phyloP scores from a whole-genome alignment of 2,329 filamentous ascomycete species.

The Mollisia scopiformis region DNA sequence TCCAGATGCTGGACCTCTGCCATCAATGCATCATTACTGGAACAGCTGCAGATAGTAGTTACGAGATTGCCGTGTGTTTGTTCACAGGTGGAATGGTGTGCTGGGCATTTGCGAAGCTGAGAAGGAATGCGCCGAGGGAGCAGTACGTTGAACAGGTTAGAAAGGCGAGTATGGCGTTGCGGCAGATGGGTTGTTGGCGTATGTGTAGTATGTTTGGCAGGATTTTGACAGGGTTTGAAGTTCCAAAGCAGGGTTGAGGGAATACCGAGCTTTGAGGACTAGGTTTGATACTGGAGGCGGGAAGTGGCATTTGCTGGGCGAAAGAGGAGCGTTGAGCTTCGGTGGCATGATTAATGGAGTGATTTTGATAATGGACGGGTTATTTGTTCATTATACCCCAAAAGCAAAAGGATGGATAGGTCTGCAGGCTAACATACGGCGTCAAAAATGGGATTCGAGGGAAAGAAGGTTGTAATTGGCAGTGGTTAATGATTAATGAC shows the following conservation, averaged over 20 bases:
- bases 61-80: slow-evolving; percentile 30
- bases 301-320: neutral
- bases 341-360: neutral
- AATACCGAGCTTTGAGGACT: neutral
- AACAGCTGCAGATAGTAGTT: slow-evolving; percentile 21
- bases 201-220: slow-evolving; percentile 33
- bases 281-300: neutral
- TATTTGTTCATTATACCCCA: neutral
- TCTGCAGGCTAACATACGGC: neutral
- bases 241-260: neutral
- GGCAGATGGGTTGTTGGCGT: slow-evolving; percentile 32
- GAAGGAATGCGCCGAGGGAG: slow-evolving; percentile 10
- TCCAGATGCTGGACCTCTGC: slow-evolving; percentile 26
- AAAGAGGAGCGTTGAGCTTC: neutral
- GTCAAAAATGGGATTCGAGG: neutral
- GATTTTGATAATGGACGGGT: neutral
- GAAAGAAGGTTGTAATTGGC: neutral
- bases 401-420: neutral
- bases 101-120: slow-evolving; percentile 34
- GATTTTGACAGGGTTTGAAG: slow-evolving; percentile 32
- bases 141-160: slow-evolving; percentile 25
- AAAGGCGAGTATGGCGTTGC: slow-evolving; percentile 28
- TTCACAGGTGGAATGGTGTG: slow-evolving; percentile 35
- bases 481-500: neutral
- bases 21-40: slow-evolving; percentile 22